Base-by-base conservation (phyloP, 2,329 filamentous ascomycete species). In the Simplicillium aogashimaense region DNA sequence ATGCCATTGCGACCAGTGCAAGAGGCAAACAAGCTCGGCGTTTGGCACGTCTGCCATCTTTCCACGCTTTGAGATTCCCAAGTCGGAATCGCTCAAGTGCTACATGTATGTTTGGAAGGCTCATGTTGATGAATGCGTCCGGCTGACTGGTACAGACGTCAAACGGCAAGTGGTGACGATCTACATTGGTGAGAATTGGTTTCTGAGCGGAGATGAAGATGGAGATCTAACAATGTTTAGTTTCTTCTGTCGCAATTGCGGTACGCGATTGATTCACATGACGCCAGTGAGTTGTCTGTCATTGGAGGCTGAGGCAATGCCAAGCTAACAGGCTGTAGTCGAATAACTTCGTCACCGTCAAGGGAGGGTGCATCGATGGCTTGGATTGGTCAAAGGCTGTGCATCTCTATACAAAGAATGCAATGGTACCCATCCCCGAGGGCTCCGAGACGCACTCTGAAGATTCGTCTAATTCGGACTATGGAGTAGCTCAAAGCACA, bases 11-110 rank as follows among this genome's bases (percentile, higher is more conserved):
- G 60, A 66, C 41, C 72, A 80, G 53, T 86, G 81, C 57, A 72
- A 75, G 36, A 69, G 73, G 42, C 81, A 84, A 61, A 76, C 77
- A 25, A 66, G 74, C 40, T 79, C 77, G 7, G 78, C 81, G 1
- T 84, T 81, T 57, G 81, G 80, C 20, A 74, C 78, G 28, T 80
- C 77, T 29, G 81, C 81, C 48, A 82, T 83, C 44, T 86, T 83
- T 50, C 81, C 80, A 1, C 66, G 66, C n/a, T 85, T 85, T 44
- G 55, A 64, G 9, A 60, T 84, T 20, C 75, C 78, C 0, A 56
- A 59, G 30, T 59, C 54, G 13, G 64, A 69, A 16, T 45, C 66
- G 36, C 50, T 80, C 47, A 70, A 69, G 42, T 73, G 70, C 47
- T 78, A 78, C 47, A 65, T 63, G 74, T 75, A 52, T 54, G 70